Conservation (phyloP, 495 filamentous ascomycete species). For the Penicillium coprophilum region DNA sequence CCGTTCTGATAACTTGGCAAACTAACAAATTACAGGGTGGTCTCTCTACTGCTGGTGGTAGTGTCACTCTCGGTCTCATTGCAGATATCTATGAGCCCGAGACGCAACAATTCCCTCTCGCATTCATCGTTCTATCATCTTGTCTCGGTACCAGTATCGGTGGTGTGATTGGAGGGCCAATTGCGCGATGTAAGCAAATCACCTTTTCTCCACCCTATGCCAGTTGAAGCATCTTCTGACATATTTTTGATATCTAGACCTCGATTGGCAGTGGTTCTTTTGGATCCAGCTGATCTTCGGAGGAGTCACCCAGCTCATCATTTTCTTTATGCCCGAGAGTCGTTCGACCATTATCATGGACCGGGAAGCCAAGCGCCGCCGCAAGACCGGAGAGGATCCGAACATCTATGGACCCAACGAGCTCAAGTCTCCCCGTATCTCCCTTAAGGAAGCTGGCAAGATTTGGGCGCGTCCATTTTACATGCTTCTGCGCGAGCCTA, state of each 20-base stretch:
- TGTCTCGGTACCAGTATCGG: slow-evolving; percentile 72
- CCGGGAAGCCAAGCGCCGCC: slow-evolving; percentile 59
- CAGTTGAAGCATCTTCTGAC: slow-evolving; percentile 3
- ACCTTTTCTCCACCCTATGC: neutral
- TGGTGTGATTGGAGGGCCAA: slow-evolving; percentile 75
- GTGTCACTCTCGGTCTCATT: slow-evolving; percentile 76
- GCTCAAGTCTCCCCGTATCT: slow-evolving; percentile 51
- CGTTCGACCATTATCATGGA: slow-evolving; percentile 67
- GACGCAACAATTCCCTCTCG: slow-evolving; percentile 61
- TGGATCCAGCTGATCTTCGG: slow-evolving; percentile 81
- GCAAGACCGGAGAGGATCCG: slow-evolving; percentile 52
- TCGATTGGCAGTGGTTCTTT: slow-evolving; percentile 72
- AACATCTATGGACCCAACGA: slow-evolving; percentile 66
- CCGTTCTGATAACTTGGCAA: neutral
- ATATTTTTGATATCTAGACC: slow-evolving; percentile 14
- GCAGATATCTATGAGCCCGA: slow-evolving; percentile 74
- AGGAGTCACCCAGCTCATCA: slow-evolving; percentile 57
- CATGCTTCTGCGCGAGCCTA: slow-evolving; percentile 74
- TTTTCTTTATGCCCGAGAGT: slow-evolving; percentile 68
- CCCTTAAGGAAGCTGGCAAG: slow-evolving; percentile 51
- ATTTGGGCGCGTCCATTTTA: slow-evolving; percentile 71
- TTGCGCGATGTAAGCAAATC: slow-evolving; percentile 49
- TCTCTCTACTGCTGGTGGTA: slow-evolving; percentile 68
- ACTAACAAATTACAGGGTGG: slow-evolving; percentile 28
- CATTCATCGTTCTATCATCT: slow-evolving; percentile 72